Evolutionary conservation across 2,329 filamentous ascomycete species (phyloP), one percentile per base, ranked within the genome.

Genomic region (Cladophialophora exuberans): DNA sequence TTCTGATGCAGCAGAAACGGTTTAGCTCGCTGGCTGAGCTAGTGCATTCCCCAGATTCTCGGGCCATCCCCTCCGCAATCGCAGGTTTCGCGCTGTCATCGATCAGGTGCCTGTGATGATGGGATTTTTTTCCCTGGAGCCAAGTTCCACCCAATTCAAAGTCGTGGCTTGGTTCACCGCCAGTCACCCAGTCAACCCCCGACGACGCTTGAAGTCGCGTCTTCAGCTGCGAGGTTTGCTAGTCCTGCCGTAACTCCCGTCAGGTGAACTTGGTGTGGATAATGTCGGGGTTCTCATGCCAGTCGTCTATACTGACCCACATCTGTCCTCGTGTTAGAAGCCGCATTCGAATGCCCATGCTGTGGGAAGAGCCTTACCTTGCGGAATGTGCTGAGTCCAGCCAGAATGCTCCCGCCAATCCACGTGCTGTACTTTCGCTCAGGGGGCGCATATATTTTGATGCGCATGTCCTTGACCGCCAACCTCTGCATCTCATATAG

Each of bases 251-350:
- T 26, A 30, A 38, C 33, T 18, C n/a, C 42, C 25, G 35, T 72
- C 81, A 97, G 67, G 90, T 92, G 74, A 97, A 96, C 76, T 96
- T 97, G 69, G 90, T 94, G 76, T 97, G 93, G 70, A 99, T 97
- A 67, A 99, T 94, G 70, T 99, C 93, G 15, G 94, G 94, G 71
- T 99, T 96, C 81, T 99, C 94, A 72, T 99, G 94, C 94, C 94
- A 99, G 79, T 99, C 94, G 70, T 97, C 94, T 70, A 96, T 93
- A 75, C 91, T 96, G 69, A 99, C 94, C 91, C 94, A 97, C 94
- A 99, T 99, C 93, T 96, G 71, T 54, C 59, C 7, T 17, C 15
- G 26, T 6, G 42, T 43, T n/a, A n/a, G n/a, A n/a, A 51, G 48
- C 26, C 15, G 18, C 20, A 11, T 6, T 18, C 39, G 15, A 17